Conservation (phyloP, 2,329 filamentous ascomycete genomes). For the Aureobasidium musti region DNA sequence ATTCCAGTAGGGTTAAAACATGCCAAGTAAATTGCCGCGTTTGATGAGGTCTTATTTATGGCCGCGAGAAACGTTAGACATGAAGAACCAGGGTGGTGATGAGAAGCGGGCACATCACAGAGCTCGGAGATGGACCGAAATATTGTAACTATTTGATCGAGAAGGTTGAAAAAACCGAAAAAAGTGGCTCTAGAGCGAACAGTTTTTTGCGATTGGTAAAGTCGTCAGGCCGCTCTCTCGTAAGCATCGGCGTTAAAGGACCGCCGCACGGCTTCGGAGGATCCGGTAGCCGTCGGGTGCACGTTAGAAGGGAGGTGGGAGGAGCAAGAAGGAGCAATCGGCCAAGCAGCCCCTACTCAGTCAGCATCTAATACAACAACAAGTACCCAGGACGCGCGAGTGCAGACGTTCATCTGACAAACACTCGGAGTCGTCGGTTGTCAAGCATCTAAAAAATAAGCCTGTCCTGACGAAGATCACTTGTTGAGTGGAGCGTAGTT, state of each 20-base stretch:
- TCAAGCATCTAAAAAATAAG: neutral
- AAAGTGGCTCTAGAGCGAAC: conserved; percentile 4
- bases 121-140: neutral
- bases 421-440: neutral
- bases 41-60: conserved; percentile 10
- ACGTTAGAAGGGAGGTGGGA: conserved; percentile 9
- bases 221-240: conserved; percentile 10
- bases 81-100: neutral
- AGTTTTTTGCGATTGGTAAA: neutral
- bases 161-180: neutral
- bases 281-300: conserved; percentile 16
- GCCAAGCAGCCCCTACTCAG: conserved; percentile 12
- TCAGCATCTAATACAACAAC: neutral
- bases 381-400: neutral
- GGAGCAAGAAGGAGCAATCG: conserved; percentile 14
- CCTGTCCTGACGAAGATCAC: neutral
- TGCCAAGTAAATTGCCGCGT: conserved; percentile 11
- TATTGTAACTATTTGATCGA: neutral
- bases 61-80: neutral
- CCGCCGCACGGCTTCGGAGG: conserved; percentile 8
- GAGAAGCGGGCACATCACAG: neutral
- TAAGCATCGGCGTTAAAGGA: conserved; percentile 17
- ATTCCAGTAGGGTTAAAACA: conserved; percentile 1
- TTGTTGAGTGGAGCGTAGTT: conserved; percentile 10
- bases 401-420: neutral